These are phyloP conservation scores for Endotrypanum monterogeii DNA, from an alignment of 208 protist species.

Conservation along the genomic window DNA sequence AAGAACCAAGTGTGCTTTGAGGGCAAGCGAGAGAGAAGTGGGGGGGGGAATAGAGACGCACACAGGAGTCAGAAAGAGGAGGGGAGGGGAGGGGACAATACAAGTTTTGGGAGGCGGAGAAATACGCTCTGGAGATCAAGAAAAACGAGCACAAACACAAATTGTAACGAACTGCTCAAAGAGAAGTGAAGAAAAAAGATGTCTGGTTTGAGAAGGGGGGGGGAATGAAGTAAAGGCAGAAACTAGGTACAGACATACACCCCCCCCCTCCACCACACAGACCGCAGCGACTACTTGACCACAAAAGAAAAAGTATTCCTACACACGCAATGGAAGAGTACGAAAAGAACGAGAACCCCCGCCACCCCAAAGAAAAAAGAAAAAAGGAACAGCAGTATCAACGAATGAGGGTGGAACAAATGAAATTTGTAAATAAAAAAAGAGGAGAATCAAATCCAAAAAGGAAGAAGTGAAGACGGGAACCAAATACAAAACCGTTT, in stretches of 20 bases:
- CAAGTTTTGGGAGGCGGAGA: neutral
- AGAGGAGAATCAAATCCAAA: neutral
- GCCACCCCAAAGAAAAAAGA: neutral
- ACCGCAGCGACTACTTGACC: too few species aligned
- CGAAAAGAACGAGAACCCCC: too few species aligned
- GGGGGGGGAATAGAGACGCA: neutral
- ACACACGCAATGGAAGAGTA: too few species aligned
- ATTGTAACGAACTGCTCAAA: too few species aligned
- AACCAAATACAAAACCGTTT: neutral
- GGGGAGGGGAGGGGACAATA: neutral
- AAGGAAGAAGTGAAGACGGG: neutral
- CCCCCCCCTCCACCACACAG: too few species aligned
- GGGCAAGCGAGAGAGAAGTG: neutral
- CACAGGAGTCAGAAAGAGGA: neutral
- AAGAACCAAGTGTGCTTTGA: too few species aligned
- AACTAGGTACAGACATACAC: too few species aligned
- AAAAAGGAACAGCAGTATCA: neutral
- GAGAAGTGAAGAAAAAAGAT: too few species aligned
- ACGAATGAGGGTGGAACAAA: constrained; percentile 1
- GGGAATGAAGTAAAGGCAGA: too few species aligned
- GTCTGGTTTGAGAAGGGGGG: too few species aligned
- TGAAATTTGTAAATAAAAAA: neutral
- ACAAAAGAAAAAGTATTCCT: too few species aligned
- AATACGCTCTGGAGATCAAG: neutral
- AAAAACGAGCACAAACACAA: too few species aligned